Conservation (phyloP, 1,139 yeast species). For the Candida tunisiensis region DNA sequence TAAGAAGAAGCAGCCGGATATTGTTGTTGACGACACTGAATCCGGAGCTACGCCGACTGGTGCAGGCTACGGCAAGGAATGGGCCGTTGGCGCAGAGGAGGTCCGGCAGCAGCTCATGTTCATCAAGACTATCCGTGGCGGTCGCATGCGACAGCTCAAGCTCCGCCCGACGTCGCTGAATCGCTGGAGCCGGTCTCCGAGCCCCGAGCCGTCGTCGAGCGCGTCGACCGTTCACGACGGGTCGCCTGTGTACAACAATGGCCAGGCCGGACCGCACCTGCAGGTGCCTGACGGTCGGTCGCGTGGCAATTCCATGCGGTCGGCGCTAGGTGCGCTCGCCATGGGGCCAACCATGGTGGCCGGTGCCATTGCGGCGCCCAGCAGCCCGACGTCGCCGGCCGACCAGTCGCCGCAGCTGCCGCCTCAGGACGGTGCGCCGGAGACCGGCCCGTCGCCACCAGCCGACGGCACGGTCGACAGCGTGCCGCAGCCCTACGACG, state of each 20-base stretch:
- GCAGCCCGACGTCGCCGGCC: no score
- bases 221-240: not conserved
- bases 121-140: conserved; percentile 23
- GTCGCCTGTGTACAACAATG: not conserved
- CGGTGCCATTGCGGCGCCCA: conserved; percentile 40
- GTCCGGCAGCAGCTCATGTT: conserved; percentile 22
- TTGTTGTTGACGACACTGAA: no score
- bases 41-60: conserved; percentile 13
- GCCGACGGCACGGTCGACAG: no score
- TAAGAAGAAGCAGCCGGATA: conserved; percentile 7
- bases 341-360: conserved; percentile 37
- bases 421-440: no score
- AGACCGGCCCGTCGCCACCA: no score
- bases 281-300: conserved; percentile 1
- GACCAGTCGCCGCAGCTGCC: no score
- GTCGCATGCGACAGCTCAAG: conserved; percentile 19
- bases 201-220: not conserved
- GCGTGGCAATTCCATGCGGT: conserved; percentile 4
- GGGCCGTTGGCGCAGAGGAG: conserved; percentile 26
- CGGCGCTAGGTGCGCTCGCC: conserved; percentile 26
- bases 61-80: conserved; percentile 11
- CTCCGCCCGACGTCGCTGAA: conserved; percentile 11
- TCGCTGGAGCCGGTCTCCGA: not conserved
- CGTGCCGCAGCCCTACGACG: no score
- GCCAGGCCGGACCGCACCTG: no score